A percentile compares a stretch with the other conserved stretches of the same genome.
Conservation (phyloP, 805 yeast species). For the Kodamaea neixiangensis region DNA sequence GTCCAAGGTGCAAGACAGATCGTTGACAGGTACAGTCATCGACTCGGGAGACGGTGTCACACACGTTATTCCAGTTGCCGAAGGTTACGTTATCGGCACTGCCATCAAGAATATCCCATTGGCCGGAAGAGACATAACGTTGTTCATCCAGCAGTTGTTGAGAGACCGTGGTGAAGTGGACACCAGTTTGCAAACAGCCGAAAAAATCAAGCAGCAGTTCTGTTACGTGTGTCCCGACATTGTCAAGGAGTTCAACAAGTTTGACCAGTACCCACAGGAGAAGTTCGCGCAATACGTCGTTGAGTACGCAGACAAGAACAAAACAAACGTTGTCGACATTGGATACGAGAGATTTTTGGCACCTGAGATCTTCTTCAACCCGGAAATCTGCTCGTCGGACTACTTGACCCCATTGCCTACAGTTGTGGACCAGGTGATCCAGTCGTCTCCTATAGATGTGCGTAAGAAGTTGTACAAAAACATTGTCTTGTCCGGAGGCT, state of each 20-base stretch:
- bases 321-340: conserved; percentile 66
- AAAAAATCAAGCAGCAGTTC: conserved; percentile 92
- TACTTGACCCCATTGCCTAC: conserved; percentile 93
- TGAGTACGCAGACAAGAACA: conserved; percentile 71
- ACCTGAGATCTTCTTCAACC: conserved; percentile 98
- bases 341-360: conserved; percentile 98
- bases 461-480: conserved; percentile 95
- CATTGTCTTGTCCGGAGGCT: conserved; percentile 95
- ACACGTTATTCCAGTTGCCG: conserved; percentile 98
- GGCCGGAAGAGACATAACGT: conserved; percentile 97
- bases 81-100: conserved; percentile 97
- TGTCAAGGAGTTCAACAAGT: conserved; percentile 92
- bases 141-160: conserved; percentile 86
- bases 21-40: conserved; percentile 96
- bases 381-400: conserved; percentile 94
- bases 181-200: conserved; percentile 93
- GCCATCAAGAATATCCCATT: conserved; percentile 97
- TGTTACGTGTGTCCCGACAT: conserved; percentile 98
- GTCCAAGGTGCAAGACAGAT: conserved; percentile 89
- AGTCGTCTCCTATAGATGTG: conserved; percentile 95
- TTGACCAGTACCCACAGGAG: conserved; percentile 85
- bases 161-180: conserved; percentile 97
- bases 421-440: conserved; percentile 95
- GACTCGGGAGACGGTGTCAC: conserved; percentile 99
- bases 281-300: conserved; percentile 91